Conservation (phyloP, 495 filamentous ascomycete species). For the Daldinia loculata region DNA sequence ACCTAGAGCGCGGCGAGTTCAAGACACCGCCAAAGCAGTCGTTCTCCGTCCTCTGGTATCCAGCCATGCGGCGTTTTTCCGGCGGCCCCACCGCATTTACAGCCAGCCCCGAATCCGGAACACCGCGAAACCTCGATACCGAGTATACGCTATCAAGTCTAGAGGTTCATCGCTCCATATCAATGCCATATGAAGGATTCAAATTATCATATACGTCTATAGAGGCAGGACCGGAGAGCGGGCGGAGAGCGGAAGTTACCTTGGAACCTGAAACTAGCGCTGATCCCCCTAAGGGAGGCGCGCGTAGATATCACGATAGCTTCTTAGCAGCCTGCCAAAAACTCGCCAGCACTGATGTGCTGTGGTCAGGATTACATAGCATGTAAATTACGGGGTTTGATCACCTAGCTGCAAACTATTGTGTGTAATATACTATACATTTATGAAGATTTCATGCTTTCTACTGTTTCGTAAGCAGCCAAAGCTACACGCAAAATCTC, state of each 20-base stretch:
- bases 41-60: conserved; percentile 50
- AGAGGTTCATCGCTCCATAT: conserved; percentile 52
- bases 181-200: conserved; percentile 50
- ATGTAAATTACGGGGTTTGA: neutral
- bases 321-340: conserved; percentile 33
- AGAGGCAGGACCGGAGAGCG: conserved; percentile 55
- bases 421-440: neutral
- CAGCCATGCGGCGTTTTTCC: neutral
- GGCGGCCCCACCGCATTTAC: neutral
- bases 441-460: neutral
- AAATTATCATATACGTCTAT: conserved; percentile 54
- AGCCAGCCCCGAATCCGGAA: neutral
- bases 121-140: conserved; percentile 39
- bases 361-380: conserved; percentile 34
- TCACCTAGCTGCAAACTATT: neutral
- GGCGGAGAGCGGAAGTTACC: conserved; percentile 52
- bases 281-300: neutral
- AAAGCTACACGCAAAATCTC: no score
- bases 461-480: neutral
- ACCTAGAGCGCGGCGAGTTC: conserved; percentile 47
- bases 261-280: conserved; percentile 45
- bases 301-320: conserved; percentile 13
- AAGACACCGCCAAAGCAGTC: conserved; percentile 48
- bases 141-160: conserved; percentile 58
- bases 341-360: conserved; percentile 17